Base-by-base conservation (phyloP, 148 eudicot genomes). In the Cornus controversa region DNA sequence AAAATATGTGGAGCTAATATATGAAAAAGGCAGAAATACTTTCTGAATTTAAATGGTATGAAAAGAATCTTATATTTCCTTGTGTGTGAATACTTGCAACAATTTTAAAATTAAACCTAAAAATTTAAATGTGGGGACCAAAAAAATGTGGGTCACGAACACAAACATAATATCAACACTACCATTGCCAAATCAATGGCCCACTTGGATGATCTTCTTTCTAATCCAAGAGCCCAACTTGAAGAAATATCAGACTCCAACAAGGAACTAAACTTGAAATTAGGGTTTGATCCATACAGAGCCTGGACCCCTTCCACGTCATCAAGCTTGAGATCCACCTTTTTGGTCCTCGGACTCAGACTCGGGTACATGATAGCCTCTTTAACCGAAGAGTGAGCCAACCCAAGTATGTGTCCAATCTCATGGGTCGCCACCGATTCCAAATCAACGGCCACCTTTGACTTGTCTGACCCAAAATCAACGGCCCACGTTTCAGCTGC, bases 371-470 rank as follows among this genome's bases (percentile, higher is more conserved):
- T 86, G 13, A 86, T 64, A 18, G 89, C 81, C 26, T 86, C 84
- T 60, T 84, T 82, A 4, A 81, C 85, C 71, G 81, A 74, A 0
- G 87, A 74, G 68, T 86, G 89, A 15, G 82, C 89, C 77, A 86
- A 64, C 74, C 89, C 89, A 18, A 86, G 80, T 45, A 86, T 58
- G 66, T 86, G 89, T 11, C 89, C 89, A 26, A 86, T 84, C 75
- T 86, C 89, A 69, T 86, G 89, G n/a, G 87, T 84, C 45, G 83
- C 89, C 77, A 86, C 87, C 8, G 89, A 86, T 77, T 86, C 89
- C 72, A 86, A 77, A 65, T 86, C 89, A 13, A 86, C 78, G 57
- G 89, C 89, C 69, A 47, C 75, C 28, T 80, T 80, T 25, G 87
- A 82, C 66, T 66, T 70, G 63, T 80, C 47, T 8, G 36, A 16